These are phyloP conservation scores for Skeletonema potamos DNA, from an alignment of 108 stramenopile species.

Conservation along the genomic window DNA sequence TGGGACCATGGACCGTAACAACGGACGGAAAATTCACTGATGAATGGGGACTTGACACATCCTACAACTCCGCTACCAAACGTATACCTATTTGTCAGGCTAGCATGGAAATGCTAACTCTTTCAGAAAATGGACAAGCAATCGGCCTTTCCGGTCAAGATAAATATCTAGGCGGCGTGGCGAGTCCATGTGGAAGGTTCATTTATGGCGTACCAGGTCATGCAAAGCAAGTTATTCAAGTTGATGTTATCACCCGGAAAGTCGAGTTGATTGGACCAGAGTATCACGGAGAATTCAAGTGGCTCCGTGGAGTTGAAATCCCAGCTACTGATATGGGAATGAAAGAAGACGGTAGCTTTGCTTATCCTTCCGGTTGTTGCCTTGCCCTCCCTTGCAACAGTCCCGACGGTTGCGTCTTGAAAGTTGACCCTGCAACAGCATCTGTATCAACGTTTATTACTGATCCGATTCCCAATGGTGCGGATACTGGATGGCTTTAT, in stretches of 20 bases:
- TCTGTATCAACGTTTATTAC: conserved; percentile 54
- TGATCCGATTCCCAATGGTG: conserved; percentile 24
- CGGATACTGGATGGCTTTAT: conserved; percentile 59
- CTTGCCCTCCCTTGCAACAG: conserved; percentile 63
- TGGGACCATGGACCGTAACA: conserved; percentile 10
- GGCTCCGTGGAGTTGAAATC: conserved; percentile 66
- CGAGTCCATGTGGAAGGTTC: conserved; percentile 65
- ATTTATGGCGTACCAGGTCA: conserved; percentile 77
- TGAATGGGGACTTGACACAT: background rate
- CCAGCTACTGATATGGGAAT: conserved; percentile 37
- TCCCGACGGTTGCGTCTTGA: conserved; percentile 48
- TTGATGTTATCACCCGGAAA: conserved; percentile 37
- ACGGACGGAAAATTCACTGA: conserved; percentile 1
- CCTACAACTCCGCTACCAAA: background rate
- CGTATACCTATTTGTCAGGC: conserved; percentile 24
- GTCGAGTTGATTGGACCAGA: conserved; percentile 56
- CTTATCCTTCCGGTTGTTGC: conserved; percentile 56
- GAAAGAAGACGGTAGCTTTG: conserved; percentile 18
- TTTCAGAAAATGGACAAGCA: conserved; percentile 5
- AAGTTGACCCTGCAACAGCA: conserved; percentile 57
- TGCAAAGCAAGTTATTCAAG: conserved; percentile 54
- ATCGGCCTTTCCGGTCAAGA: conserved; percentile 46
- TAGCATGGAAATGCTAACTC: conserved; percentile 9
- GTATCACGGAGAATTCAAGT: conserved; percentile 64
- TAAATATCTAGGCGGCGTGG: conserved; percentile 74